Percentiles rank a stretch among this genome's conserved stretches.
Evolutionary conservation across 192 early-diverging fungal genomes (phyloP).

Genomic region (Rhizophlyctis rosea): DNA sequence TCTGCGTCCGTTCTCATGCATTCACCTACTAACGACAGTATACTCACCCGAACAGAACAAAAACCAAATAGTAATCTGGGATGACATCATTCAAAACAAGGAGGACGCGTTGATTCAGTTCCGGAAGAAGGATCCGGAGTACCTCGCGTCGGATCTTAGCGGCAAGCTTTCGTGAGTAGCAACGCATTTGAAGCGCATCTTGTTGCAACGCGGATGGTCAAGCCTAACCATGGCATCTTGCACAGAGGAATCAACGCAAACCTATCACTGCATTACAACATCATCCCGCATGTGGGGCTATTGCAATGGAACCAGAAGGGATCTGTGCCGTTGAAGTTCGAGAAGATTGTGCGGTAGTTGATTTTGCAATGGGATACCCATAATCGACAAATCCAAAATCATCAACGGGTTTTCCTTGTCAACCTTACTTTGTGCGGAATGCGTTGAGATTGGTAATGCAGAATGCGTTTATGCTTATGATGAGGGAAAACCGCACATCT

Average conservation of each 20-base stretch:
- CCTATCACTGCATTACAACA: constrained; percentile 76
- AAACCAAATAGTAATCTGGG: constrained; percentile 83
- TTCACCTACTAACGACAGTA: too few species aligned
- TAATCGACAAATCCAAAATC: too few species aligned
- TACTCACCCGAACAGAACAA: neutral
- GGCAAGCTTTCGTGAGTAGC: constrained; percentile 59
- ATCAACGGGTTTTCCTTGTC: too few species aligned
- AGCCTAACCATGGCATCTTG: constrained; percentile 1
- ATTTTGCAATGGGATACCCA: too few species aligned
- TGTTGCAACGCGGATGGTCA: neutral
- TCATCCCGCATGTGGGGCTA: constrained; percentile 75
- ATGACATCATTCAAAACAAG: constrained; percentile 71
- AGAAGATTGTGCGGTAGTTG: too few species aligned
- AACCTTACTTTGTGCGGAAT: too few species aligned
- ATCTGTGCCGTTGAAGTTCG: constrained; percentile 22
- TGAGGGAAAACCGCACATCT: too few species aligned
- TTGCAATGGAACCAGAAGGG: constrained; percentile 40
- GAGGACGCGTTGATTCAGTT: constrained; percentile 59
- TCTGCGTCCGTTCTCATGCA: too few species aligned
- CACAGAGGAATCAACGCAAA: constrained; percentile 62
- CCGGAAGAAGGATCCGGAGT: constrained; percentile 60
- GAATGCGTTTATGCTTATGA: too few species aligned
- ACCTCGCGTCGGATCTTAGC: constrained; percentile 66
- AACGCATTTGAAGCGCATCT: constrained; percentile 3
- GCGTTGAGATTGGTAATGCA: too few species aligned